Base-by-base conservation (phyloP, 305 asterid species). In the Fraxinus paxiana region DNA sequence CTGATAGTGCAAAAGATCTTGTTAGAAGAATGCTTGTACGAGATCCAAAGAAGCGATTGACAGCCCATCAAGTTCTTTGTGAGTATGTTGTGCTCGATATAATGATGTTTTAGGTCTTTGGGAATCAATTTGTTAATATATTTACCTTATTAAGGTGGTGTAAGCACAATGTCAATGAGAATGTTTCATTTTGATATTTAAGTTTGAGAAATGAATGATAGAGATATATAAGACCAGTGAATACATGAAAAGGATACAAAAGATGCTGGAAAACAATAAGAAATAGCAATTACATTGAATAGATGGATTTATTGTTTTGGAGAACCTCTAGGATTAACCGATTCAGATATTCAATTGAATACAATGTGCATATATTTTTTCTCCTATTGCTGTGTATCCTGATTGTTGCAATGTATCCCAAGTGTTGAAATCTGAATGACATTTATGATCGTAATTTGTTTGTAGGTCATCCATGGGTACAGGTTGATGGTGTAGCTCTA, bases 401-500 rank as follows among this genome's bases (percentile, higher is more conserved):
- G 26, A 15, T 54, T 54, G 24, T 54, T 18, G 65, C 65, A 1
- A 2, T 54, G 65, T 24, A 71, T 38, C 72, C 37, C 10, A 6
- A 61, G 17, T 48, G 31, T 48, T 56, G 35, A 13, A 31, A 38
- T 61, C 67, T 56, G 20, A 77, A 79, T 85, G 54, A 48, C 22
- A 65, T 48, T 20, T 28, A 3, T 48, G 10, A 17, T 72, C n/a
- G 18, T 80, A 72, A 65, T 80, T 56, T 78, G 20, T 67, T 54
- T 78, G 77, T 85, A 94, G 98, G 92, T 87, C 98, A 94, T 79
- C 97, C 98, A 48, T 94, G 98, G 97, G 94, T 94, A 24, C 92
- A 90, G 33, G 84, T 83, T 30, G 91, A 84, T 75, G 97, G 97
- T 34, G 87, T 54, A 54, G 97, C 98, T 82, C 96, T 93, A 22